phyloP scores from a whole-genome alignment of 192 early-diverging fungal genomes.

The Coemansia sp. region DNA sequence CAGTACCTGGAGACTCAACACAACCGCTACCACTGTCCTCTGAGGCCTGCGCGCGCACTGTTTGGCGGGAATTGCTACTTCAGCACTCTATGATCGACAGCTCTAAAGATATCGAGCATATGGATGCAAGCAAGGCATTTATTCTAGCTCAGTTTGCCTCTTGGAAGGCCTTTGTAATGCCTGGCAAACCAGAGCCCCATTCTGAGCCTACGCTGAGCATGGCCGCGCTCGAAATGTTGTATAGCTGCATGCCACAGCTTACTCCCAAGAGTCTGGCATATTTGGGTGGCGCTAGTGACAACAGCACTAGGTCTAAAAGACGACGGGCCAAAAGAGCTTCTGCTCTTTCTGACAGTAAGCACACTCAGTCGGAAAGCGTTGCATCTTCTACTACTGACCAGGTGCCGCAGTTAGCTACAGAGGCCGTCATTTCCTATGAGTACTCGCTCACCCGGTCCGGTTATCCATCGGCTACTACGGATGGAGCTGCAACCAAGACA shows the following conservation, averaged over 20 bases:
- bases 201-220: slow-evolving; percentile 16
- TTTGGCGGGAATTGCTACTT: slow-evolving; percentile 10
- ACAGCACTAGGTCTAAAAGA: not conserved
- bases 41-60: slow-evolving; percentile 13
- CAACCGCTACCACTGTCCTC: slow-evolving; percentile 9
- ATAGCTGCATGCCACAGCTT: slow-evolving; percentile 11
- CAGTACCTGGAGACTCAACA: not conserved
- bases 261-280: slow-evolving; percentile 2
- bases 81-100: not conserved
- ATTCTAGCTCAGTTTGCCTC: slow-evolving; percentile 8
- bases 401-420: not conserved
- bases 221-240: slow-evolving; percentile 11
- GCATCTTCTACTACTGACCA: not conserved
- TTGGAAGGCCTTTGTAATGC: slow-evolving; percentile 16
- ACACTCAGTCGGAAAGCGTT: not conserved
- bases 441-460: slow-evolving; percentile 15
- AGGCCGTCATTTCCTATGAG: not conserved
- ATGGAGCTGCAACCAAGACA: not conserved
- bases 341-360: not conserved
- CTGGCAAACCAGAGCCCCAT: slow-evolving; percentile 18
- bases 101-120: not conserved
- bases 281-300: not conserved
- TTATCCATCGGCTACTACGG: not conserved
- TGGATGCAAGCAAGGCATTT: not conserved
- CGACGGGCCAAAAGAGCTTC: not conserved